Percentiles rank a stretch among this genome's conserved stretches.
Conservation (phyloP, 331 rosid species). For the Quercus phellos region DNA sequence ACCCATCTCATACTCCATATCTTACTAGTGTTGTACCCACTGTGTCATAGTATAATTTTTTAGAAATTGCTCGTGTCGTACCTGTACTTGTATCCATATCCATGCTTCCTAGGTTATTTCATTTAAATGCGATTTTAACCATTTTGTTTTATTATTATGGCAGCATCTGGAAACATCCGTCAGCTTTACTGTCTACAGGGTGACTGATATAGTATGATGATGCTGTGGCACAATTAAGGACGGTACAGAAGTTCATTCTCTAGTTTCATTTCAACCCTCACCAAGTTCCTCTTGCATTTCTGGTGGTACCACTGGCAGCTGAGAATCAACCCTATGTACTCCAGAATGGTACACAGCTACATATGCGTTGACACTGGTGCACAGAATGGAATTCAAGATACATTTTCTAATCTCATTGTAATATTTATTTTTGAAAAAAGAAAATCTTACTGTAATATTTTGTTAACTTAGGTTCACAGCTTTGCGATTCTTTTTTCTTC, state of each 20-base stretch:
- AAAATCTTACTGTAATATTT: conserved; percentile 50
- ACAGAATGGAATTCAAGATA: conserved; percentile 37
- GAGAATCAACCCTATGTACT: conserved; percentile 39
- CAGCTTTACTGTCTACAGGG: conserved; percentile 98
- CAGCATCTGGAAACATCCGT: conserved; percentile 98
- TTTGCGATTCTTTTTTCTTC: conserved; percentile 21
- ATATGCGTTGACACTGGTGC: conserved; percentile 42
- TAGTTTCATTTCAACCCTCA: conserved; percentile 31
- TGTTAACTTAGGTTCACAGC: conserved; percentile 45
- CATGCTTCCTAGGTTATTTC: not conserved
- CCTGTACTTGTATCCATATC: too few species aligned
- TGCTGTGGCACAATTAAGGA: conserved; percentile 24
- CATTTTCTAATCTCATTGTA: conserved; percentile 71
- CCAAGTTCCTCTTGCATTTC: conserved; percentile 40
- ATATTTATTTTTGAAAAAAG: conserved; percentile 24
- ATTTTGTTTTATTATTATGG: conserved; percentile 15
- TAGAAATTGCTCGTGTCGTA: too few species aligned
- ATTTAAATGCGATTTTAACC: not conserved
- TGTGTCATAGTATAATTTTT: too few species aligned
- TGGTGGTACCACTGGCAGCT: conserved; percentile 38
- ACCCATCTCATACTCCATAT: too few species aligned
- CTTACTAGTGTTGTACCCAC: too few species aligned
- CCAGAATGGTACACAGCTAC: conserved; percentile 31
- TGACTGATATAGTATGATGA: conserved; percentile 44
- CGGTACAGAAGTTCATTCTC: conserved; percentile 41